phyloP scores from a whole-genome alignment of 371 early-diverging fungal genomes.

The Lichtheimia ornata region DNA sequence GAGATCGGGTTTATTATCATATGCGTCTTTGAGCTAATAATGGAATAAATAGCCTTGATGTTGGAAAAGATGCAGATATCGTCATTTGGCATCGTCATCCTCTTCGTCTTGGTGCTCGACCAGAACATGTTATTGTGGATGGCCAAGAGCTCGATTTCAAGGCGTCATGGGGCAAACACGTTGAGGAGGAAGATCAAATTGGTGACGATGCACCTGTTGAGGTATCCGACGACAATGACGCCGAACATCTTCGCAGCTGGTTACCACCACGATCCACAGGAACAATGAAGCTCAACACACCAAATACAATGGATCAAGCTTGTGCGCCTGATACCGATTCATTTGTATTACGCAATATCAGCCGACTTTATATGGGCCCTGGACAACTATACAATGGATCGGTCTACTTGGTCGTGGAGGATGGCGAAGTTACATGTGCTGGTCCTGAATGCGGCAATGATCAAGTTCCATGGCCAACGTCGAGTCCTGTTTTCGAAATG shows the following conservation, averaged over 20 bases:
- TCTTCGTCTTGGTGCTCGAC: slow-evolving; percentile 75
- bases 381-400: slow-evolving; percentile 9
- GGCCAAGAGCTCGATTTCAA: slow-evolving; percentile 60
- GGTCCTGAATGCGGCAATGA: slow-evolving; percentile 50
- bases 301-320: slow-evolving; percentile 27
- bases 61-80: slow-evolving; percentile 83
- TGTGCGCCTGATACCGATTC: slow-evolving; percentile 26
- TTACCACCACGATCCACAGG: slow-evolving; percentile 28
- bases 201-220: slow-evolving; percentile 5
- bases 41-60: slow-evolving; percentile 29
- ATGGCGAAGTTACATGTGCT: slow-evolving; percentile 55
- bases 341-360: slow-evolving; percentile 53
- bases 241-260: slow-evolving; percentile 13
- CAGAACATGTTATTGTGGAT: slow-evolving; percentile 77
- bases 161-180: slow-evolving; percentile 34
- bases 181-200: slow-evolving; percentile 8
- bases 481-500: slow-evolving; percentile 48
- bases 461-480: slow-evolving; percentile 39
- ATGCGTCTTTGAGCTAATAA: neutral
- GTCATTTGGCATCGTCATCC: slow-evolving; percentile 78
- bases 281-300: slow-evolving; percentile 44
- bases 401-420: slow-evolving; percentile 32
- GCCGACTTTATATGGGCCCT: slow-evolving; percentile 40
- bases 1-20: neutral
- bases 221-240: neutral